A percentile compares a stretch with the other conserved stretches of the same genome.
Conservation (phyloP, 75 land plant species). For the Selaginella tamariscina region DNA sequence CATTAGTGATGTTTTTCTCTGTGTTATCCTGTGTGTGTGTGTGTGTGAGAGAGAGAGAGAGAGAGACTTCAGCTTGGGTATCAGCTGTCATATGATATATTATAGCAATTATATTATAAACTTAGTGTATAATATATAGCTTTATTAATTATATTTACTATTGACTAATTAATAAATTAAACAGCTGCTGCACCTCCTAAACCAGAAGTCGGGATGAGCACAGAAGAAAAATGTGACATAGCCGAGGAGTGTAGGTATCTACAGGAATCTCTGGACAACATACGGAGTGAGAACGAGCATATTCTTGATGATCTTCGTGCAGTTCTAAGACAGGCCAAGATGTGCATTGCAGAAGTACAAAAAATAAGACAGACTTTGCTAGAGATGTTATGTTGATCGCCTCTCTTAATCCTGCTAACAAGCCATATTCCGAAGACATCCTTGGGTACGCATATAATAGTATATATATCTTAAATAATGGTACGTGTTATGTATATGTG, state of each 20-base stretch:
- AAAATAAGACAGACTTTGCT: constrained; percentile 18
- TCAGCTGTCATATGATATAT: no score
- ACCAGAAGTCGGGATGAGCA: constrained; percentile 11
- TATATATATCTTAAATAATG: no score
- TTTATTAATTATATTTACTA: no score
- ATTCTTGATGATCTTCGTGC: constrained; percentile 29
- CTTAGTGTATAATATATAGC: no score
- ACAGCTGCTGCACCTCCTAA: constrained; percentile 13
- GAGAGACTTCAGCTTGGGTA: no score
- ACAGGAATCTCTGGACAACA: constrained; percentile 17
- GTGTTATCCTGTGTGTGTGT: no score
- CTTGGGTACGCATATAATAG: no score
- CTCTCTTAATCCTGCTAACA: constrained; percentile 12
- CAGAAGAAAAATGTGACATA: constrained; percentile 29
- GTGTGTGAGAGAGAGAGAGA: no score
- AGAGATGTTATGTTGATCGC: constrained; percentile 28
- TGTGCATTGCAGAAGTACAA: constrained; percentile 27
- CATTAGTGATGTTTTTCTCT: no score
- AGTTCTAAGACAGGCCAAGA: constrained; percentile 21
- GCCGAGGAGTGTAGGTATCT: constrained; percentile 15
- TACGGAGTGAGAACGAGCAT: constrained; percentile 22
- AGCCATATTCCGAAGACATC: constrained; percentile 20
- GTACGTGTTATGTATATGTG: no score
- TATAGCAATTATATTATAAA: no score
- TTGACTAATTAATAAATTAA: no score